Evolutionary conservation across 805 yeast genomes (phyloP), one percentile per base, ranked within the genome.

Genomic region (Candida silvatica): DNA sequence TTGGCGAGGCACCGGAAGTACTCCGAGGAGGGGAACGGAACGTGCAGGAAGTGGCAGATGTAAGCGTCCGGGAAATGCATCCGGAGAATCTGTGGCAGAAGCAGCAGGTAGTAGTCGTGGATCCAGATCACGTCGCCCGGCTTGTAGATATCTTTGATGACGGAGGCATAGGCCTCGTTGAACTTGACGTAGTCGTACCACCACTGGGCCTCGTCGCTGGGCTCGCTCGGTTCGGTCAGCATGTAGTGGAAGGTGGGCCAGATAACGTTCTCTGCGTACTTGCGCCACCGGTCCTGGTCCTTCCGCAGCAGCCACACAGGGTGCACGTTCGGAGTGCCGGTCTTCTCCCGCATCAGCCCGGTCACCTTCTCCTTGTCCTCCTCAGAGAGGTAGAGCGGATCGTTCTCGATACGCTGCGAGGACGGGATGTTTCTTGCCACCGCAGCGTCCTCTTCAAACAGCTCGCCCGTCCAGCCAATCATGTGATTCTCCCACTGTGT

Each of bases 171-270:
- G 7, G 87, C 87, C 59, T 86, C 95, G 57, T 92, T 92, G 63
- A 87, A 81, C 50, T 71, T 76, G 32, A 86, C 94, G 53, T 92
- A 92, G 52, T 84, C 94, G 54, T 79, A 71, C 95, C 95, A 87
- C 50, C 74, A 72, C 31, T 72, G 68, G 30, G 76, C 69, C 51
- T 84, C 90, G 26, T 69, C 75, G 20, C 71, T 66, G 4, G 84
- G 84, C 52, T 80, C 80, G 2, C 77, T 69, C 0, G 81, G 72
- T 37, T 79, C 79, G 29, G 80, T 79, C 57, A 85, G 81, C 55
- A 92, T 86, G 61, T 92, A 92, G 53, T 92, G 98, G 59, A 90
- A 77, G 2, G 86, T 80, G 2, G 96, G 96, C 97, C 98, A 92
- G 20, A 92, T 63, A 16, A 80, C 79, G 47, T 81, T 76, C 53